These are phyloP conservation scores for Williopsis jadinii DNA, from an alignment of 1,139 yeast species.

Conservation along the genomic window DNA sequence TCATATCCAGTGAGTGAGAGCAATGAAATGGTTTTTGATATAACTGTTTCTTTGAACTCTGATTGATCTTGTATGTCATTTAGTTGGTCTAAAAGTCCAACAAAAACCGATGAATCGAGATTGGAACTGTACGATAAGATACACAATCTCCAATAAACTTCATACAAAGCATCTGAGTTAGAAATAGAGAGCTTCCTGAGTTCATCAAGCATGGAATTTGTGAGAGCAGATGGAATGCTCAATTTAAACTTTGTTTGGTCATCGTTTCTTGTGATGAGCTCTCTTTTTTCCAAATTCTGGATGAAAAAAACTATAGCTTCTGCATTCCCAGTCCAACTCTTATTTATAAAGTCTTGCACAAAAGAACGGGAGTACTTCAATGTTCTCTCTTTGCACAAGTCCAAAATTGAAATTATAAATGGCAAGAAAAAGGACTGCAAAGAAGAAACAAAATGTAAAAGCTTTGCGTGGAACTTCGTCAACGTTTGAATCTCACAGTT, in stretches of 20 bases:
- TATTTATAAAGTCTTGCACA: slow-evolving; percentile 44
- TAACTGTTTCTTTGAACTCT: slow-evolving; percentile 11
- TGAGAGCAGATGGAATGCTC: slow-evolving; percentile 10
- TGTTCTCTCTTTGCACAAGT: slow-evolving; percentile 38
- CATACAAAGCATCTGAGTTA: slow-evolving; percentile 12
- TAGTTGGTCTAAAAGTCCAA: slow-evolving; percentile 10
- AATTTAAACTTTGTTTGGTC: slow-evolving; percentile 13
- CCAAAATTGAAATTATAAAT: slow-evolving; percentile 42
- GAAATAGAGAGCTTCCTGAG: slow-evolving; percentile 2
- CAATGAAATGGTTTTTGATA: slow-evolving; percentile 13
- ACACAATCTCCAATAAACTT: slow-evolving; percentile 22
- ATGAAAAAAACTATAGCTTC: slow-evolving; percentile 40
- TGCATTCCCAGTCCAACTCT: slow-evolving; percentile 27
- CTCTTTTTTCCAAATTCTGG: slow-evolving; percentile 28
- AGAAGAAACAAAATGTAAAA: slow-evolving; percentile 31
- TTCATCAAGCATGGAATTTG: slow-evolving; percentile 3
- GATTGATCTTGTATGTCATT: slow-evolving; percentile 2
- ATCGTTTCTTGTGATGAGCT: slow-evolving; percentile 11
- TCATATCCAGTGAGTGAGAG: slow-evolving; percentile 4
- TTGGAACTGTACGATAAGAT: slow-evolving; percentile 16
- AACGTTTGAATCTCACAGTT: slow-evolving; percentile 49
- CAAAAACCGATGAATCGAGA: slow-evolving; percentile 9
- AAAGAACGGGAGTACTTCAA: slow-evolving; percentile 34
- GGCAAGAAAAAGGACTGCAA: slow-evolving; percentile 31
- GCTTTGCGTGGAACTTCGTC: slow-evolving; percentile 38